Evolutionary conservation across 2,329 filamentous ascomycete species (phyloP), one percentile per base, ranked within the genome.

Genomic region (Emericellopsis atlantica): DNA sequence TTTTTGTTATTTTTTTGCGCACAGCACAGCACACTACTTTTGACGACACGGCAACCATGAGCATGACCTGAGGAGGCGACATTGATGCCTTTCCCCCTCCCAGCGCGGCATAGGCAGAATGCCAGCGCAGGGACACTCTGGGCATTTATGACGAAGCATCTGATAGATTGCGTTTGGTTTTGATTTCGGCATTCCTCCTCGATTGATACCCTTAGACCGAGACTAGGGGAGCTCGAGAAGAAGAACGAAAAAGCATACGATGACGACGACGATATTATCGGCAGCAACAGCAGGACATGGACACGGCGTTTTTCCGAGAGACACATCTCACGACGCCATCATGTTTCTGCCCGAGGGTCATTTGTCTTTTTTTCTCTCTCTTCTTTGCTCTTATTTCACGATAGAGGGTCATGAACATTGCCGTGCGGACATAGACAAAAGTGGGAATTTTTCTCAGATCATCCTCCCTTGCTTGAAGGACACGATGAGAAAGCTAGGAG

Each of bases 371-470:
- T 29, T 29, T 29, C 12, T 29, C 26, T 29, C 26, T 26, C 24
- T 26, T 26, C 24, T 29, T 29, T 29, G 26, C 26, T 29, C 26
- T 29, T 29, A 29, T 59, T 62, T 60, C 53, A 60, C 56, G 53
- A 60, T 60, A 64, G 59, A 64, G 56, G 59, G 59, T 64, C 60
- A 60, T 65, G 61, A 35, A 55, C 58, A 60, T 64, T 61, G 60
- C 59, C 61, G 60, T 61, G 55, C 57, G 59, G 49, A 59, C 65
- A 72, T 77, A 78, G 73, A 78, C 69, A 76, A 76, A 77, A 76
- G 70, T 70, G 71, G 72, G 74, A 74, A 21, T 21, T 41, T 5
- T 74, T 73, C 70, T 76, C 72, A 41, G 65, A 69, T 70, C 72
- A 62, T 73, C 66, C 60, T 60, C 53, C 50, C 51, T 52, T 51